Base-by-base conservation (phyloP, 768 basidiomycete genomes). In the Symmetrospora coprosmae region DNA sequence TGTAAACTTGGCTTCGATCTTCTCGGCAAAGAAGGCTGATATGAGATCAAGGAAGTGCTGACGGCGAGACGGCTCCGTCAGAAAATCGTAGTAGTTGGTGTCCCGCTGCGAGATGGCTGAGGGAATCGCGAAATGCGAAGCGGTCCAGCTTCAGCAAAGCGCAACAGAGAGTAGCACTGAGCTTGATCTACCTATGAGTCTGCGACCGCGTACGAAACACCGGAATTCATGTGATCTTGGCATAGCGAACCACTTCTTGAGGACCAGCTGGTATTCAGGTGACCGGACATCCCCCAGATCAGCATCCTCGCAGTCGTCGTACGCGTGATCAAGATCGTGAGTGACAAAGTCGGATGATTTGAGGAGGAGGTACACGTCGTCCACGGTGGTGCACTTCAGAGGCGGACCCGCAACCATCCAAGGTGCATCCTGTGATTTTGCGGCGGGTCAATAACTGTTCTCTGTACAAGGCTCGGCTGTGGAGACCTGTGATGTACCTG, bases 261-360 rank as follows among this genome's bases (percentile, higher is more conserved):
- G 75, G 1, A 94, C 82, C 9, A 97, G 79, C 70, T 97, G 90
- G 68, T 66, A 68, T 17, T 30, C 9, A 6, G 38, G 41, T 16
- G 27, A n/a, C 4, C 25, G 21, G 8, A 5, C 14, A 11, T 45
- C 25, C 7, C 39, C 19, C 34, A 4, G 30, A n/a, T 31, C 39
- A 11, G 13, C 47, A 35, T 60, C 62, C 4, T 35, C 53, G 66
- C 86, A 86, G 0, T 79, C 81, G 17, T 81, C 81, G 60, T 91
- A 91, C 2, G 76, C 76, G 1, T 72, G 66, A 55, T 76, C 77
- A 7, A 91, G 72, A 68, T 89, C 90, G 66, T 94, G 87, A 1
- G 79, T 77, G 56, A 89, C 76, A 65, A 91, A 91, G 71, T 92
- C 87, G 31, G 87, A 90, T 0, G 88, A 87, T 71, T 97, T 96